A percentile compares a stretch with the other conserved stretches of the same genome.
phyloP scores from a whole-genome alignment of 2,329 filamentous ascomycete genomes.

The Penicillium janthinellum region DNA sequence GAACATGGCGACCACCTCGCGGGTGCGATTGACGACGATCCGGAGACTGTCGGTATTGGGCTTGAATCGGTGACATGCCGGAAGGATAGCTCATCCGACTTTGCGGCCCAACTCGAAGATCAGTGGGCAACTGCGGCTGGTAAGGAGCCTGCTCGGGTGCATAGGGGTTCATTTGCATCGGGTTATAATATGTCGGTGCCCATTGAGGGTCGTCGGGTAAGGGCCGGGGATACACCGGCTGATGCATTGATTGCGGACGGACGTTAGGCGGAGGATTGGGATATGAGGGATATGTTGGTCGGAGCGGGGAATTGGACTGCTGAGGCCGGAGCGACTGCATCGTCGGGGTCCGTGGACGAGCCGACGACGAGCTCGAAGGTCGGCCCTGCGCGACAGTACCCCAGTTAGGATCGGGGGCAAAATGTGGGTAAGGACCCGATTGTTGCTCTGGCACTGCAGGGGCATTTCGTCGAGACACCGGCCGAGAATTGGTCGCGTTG shows the following conservation, averaged over 20 bases:
- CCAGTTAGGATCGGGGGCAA: constrained; percentile 49
- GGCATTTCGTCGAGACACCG: constrained; percentile 25
- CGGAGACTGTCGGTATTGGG: constrained; percentile 23
- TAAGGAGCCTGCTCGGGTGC: constrained; percentile 35
- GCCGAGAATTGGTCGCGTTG: constrained; percentile 24
- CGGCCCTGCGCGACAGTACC: constrained; percentile 47
- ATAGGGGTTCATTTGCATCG: constrained; percentile 31
- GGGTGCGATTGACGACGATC: constrained; percentile 23
- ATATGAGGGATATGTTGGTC: constrained; percentile 36
- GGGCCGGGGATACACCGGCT: constrained; percentile 40
- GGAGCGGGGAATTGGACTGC: constrained; percentile 39
- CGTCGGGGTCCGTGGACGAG: constrained; percentile 49
- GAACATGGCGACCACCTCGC: constrained; percentile 17
- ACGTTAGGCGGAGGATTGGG: constrained; percentile 41
- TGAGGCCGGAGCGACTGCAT: constrained; percentile 42
- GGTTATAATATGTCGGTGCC: constrained; percentile 41
- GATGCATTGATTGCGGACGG: constrained; percentile 40
- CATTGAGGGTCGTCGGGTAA: constrained; percentile 54
- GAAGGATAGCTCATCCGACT: constrained; percentile 24
- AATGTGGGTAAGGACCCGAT: constrained; percentile 35
- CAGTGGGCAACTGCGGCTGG: constrained; percentile 33
- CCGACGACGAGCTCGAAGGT: constrained; percentile 39
- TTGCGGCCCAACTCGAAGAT: constrained; percentile 34
- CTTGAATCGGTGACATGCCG: constrained; percentile 26
- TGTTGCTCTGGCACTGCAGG: constrained; percentile 18